Percentiles rank a stretch among this genome's conserved stretches.
These are phyloP conservation scores for Passiflora organensis DNA, from an alignment of 345 rosid genomes.

Conservation along the genomic window DNA sequence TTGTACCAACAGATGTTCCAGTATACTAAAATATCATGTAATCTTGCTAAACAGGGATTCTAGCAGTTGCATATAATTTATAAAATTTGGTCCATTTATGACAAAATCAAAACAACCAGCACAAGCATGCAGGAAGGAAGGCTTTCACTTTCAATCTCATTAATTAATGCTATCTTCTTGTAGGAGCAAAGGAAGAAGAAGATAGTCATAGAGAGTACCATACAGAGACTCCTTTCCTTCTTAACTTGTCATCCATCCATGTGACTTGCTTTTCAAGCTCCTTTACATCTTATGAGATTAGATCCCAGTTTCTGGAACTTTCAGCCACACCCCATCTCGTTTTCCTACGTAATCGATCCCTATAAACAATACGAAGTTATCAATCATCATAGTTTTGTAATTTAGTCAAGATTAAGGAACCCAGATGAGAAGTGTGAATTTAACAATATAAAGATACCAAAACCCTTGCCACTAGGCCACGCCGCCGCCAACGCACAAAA, in stretches of 20 bases:
- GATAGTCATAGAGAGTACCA: not conserved
- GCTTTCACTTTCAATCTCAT: constrained; percentile 15
- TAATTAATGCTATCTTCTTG: not conserved
- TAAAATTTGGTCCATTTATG: constrained; percentile 23
- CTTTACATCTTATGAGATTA: too few species aligned
- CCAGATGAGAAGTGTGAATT: not conserved
- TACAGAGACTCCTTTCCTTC: not conserved
- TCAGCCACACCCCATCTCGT: too few species aligned
- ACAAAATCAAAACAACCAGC: constrained; percentile 23
- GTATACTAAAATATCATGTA: not conserved
- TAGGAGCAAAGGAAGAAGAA: not conserved
- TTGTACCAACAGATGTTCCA: too few species aligned
- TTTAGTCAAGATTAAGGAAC: not conserved
- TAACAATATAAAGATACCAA: constrained; percentile 3
- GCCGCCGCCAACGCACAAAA: constrained; percentile 27
- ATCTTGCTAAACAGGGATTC: constrained; percentile 17
- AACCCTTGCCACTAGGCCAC: constrained; percentile 8
- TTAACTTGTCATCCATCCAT: too few species aligned
- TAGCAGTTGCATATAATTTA: not conserved
- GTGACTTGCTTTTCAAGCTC: too few species aligned
- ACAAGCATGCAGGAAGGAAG: constrained; percentile 19
- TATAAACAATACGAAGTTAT: too few species aligned
- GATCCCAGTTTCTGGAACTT: too few species aligned
- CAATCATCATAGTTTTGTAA: not conserved
- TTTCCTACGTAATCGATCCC: too few species aligned